Base-by-base conservation (phyloP, 2,329 filamentous ascomycete genomes). In the Diaporthe ilicicola region DNA sequence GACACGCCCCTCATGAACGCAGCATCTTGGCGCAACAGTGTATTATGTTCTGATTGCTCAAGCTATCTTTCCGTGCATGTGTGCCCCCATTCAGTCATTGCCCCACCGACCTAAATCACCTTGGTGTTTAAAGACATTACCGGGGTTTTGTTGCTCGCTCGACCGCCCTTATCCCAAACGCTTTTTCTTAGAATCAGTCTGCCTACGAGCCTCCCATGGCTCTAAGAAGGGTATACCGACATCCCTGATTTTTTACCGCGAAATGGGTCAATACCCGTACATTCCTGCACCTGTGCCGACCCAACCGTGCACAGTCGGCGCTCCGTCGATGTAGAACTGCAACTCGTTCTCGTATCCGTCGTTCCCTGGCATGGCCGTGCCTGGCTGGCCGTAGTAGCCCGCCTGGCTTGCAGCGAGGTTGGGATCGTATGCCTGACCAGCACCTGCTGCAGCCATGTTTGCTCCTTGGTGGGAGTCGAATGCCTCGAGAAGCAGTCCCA, bases 401-500 rank as follows among this genome's bases (percentile, higher is more conserved):
- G 56, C 53, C 50, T 69, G 72, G 22, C 10, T 71, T n/a, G 64
- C 71, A 39, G 67, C 69, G 8, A 62, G 56, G 39, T 44, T 71
- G 13, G 71, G 64, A 13, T 73, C 71, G 65, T 73, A 73, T 9
- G 64, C 34, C 34, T 74, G 70, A 22, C 44, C 32, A 53, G 64
- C 48, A 61, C 70, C 59, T 29, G 72, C 62, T 24, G 66, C 59
- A 27, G 67, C 69, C 66, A 51, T 67, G 53, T 61, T 62, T 15
- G 54, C 50, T 7, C 76, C 77, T 44, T 79, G 79, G 65, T 82
- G 78, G 13, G 82, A 75, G 59, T 78, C 76, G 27, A 78, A 85
- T 2, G 81, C 80, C 61, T 82, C 81, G 42, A 85, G 80, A 9
- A 85, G 77, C 76, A 86, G 81, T 27, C 80, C 79, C 32, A 85